These are phyloP conservation scores for Penicillium diatomitis DNA, from an alignment of 495 filamentous ascomycete genomes.

Conservation along the genomic window DNA sequence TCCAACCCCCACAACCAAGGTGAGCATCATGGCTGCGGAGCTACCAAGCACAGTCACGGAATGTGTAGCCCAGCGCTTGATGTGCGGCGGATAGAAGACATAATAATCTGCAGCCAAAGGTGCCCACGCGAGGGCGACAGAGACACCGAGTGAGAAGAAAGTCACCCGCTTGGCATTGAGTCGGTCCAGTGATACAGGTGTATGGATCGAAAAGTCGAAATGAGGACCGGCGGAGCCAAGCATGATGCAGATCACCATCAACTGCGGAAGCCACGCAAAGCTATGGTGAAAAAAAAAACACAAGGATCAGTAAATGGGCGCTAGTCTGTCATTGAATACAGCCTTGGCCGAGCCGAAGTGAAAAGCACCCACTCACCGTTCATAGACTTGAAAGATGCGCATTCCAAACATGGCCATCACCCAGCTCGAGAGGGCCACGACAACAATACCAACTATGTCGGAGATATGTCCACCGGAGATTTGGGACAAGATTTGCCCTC, in stretches of 20 bases:
- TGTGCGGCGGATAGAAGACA: slow-evolving; percentile 46
- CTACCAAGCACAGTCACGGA: slow-evolving; percentile 42
- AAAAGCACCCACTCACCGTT: slow-evolving; percentile 29
- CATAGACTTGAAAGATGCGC: slow-evolving; percentile 62
- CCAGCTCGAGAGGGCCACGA: slow-evolving; percentile 53
- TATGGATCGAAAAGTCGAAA: slow-evolving; percentile 48
- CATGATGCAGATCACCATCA: slow-evolving; percentile 57
- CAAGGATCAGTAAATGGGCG: neutral
- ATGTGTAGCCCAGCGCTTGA: slow-evolving; percentile 36
- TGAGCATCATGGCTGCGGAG: slow-evolving; percentile 42
- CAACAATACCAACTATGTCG: slow-evolving; percentile 60
- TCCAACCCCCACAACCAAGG: slow-evolving; percentile 62
- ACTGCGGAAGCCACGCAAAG: slow-evolving; percentile 61
- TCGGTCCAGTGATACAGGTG: slow-evolving; percentile 25
- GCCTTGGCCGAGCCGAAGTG: too few species aligned
- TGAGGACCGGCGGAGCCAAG: slow-evolving; percentile 55
- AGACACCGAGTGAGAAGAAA: slow-evolving; percentile 55
- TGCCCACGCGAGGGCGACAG: slow-evolving; percentile 45
- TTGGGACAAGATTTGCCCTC: slow-evolving; percentile 48
- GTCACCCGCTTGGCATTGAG: slow-evolving; percentile 51
- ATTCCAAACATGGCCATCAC: slow-evolving; percentile 66
- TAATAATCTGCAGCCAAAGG: slow-evolving; percentile 48
- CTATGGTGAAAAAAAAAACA: slow-evolving; percentile 20
- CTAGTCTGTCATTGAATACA: neutral
- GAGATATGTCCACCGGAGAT: slow-evolving; percentile 49